Conservation (phyloP, 2,329 filamentous ascomycete genomes). For the Colletotrichum coccodes region DNA sequence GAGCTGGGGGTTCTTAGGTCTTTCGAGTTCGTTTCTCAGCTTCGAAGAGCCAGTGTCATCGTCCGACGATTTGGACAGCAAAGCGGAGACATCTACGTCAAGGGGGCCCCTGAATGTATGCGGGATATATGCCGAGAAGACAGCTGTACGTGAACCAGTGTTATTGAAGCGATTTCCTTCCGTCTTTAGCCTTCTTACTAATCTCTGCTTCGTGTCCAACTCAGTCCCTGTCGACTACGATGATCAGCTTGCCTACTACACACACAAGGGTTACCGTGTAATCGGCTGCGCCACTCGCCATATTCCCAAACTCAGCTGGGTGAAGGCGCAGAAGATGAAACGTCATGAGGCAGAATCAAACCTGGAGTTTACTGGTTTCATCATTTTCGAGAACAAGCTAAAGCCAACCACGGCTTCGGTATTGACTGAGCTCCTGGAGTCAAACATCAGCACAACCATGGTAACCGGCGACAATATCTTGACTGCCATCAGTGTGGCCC, state of each 20-base stretch:
- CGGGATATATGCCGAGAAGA: constrained; percentile 88
- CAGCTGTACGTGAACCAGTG: constrained; percentile 70
- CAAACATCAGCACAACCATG: constrained; percentile 92
- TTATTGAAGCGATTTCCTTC: background rate
- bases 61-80: constrained; percentile 88
- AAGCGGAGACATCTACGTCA: constrained; percentile 90
- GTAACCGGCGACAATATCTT: constrained; percentile 98
- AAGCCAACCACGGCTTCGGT: constrained; percentile 87
- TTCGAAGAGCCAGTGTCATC: constrained; percentile 91
- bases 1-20: constrained; percentile 91
- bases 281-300: constrained; percentile 95
- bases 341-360: constrained; percentile 84
- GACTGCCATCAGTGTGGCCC: constrained; percentile 93
- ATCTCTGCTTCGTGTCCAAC: background rate
- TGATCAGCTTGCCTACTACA: constrained; percentile 88
- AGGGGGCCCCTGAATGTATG: constrained; percentile 97
- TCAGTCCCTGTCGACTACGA: constrained; percentile 88
- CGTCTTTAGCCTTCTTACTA: background rate
- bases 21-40: constrained; percentile 95
- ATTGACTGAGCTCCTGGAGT: constrained; percentile 82
- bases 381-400: constrained; percentile 98
- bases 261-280: constrained; percentile 94
- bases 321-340: constrained; percentile 94
- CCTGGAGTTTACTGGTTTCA: constrained; percentile 93
- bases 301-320: constrained; percentile 88